Evolutionary conservation across 441 rosid genomes (phyloP).

Genomic region (Arabidopsis lyrata): DNA sequence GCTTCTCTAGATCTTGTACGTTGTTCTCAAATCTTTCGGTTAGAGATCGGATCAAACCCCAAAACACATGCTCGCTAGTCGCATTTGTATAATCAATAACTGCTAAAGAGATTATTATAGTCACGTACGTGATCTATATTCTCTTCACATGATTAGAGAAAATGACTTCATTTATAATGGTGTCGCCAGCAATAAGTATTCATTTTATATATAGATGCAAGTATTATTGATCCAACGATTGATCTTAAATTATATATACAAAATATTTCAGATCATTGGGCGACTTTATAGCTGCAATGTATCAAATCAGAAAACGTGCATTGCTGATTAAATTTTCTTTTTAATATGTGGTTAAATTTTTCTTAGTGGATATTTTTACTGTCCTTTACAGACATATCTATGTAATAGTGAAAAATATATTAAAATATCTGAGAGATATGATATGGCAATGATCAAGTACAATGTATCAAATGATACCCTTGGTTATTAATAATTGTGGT

Average conservation of each 20-base stretch:
- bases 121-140: constrained; percentile 15
- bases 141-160: constrained; percentile 35
- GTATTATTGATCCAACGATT: constrained; percentile 2
- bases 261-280: background rate
- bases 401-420: background rate
- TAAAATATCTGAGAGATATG: background rate
- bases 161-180: constrained; percentile 21
- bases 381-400: background rate
- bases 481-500: constrained; percentile 18
- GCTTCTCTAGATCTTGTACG: constrained; percentile 30
- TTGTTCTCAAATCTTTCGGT: background rate
- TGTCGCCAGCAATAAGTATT: constrained; percentile 22
- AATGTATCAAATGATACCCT: constrained; percentile 31
- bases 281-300: constrained; percentile 17
- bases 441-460: constrained; percentile 32
- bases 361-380: constrained; percentile 12
- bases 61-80: constrained; percentile 14
- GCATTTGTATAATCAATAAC: background rate
- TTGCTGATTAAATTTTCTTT: background rate
- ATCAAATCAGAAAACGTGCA: constrained; percentile 26
- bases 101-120: background rate
- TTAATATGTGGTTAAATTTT: background rate
- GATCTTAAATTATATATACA: background rate
- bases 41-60: constrained; percentile 38
- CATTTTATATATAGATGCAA: constrained; percentile 2